A percentile compares a stretch with the other conserved stretches of the same genome.
Conservation (phyloP, 352 stramenopile genomes). For the Phytophthora tentaculata region DNA sequence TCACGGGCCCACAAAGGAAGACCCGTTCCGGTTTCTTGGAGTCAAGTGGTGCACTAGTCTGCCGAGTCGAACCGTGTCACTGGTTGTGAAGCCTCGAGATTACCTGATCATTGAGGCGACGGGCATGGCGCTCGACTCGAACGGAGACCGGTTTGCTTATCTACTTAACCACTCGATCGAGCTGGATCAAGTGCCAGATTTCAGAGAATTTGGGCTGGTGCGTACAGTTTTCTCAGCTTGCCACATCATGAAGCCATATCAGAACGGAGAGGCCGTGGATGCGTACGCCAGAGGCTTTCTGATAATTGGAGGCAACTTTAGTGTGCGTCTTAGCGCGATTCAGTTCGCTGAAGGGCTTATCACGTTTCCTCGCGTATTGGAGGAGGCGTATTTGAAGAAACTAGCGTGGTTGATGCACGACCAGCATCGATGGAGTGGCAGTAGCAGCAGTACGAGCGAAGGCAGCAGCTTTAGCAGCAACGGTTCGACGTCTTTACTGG, state of each 20-base stretch:
- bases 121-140: slow-evolving; percentile 46
- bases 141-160: slow-evolving; percentile 39
- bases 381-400: slow-evolving; percentile 56
- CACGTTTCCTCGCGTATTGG: slow-evolving; percentile 28
- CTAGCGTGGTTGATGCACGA: slow-evolving; percentile 50
- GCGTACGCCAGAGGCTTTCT: slow-evolving; percentile 46
- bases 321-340: slow-evolving; percentile 26
- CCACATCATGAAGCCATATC: slow-evolving; percentile 36
- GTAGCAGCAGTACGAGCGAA: slow-evolving; percentile 21
- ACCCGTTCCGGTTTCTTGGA: slow-evolving; percentile 54
- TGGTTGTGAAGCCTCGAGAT: slow-evolving; percentile 55
- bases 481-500: slow-evolving; percentile 6
- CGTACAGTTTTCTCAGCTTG: slow-evolving; percentile 41
- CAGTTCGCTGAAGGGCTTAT: slow-evolving; percentile 39
- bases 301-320: slow-evolving; percentile 37
- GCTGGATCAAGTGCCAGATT: slow-evolving; percentile 39
- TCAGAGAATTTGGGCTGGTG: slow-evolving; percentile 32
- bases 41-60: slow-evolving; percentile 51
- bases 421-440: slow-evolving; percentile 21
- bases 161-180: slow-evolving; percentile 45
- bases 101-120: slow-evolving; percentile 60
- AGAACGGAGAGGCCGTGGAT: slow-evolving; percentile 30
- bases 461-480: slow-evolving; percentile 26
- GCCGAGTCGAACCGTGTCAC: slow-evolving; percentile 15
- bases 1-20: slow-evolving; percentile 26